A percentile compares a stretch with the other conserved stretches of the same genome.
Evolutionary conservation across 352 stramenopile genomes (phyloP).

Genomic region (Pythium insidiosum): DNA sequence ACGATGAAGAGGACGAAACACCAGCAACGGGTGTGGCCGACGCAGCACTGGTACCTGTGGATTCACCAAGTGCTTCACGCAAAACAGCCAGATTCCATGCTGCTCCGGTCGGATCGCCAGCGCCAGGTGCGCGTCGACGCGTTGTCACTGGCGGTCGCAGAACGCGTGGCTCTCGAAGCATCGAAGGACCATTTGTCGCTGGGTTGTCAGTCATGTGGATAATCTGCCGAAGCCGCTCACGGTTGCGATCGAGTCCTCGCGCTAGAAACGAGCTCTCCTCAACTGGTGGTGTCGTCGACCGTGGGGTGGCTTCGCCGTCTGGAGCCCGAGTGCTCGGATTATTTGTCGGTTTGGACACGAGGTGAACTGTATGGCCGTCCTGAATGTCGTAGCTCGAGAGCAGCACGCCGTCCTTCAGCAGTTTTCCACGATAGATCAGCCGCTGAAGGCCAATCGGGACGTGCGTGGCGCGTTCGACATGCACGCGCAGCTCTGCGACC

Average conservation of each 20-base stretch:
- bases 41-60: too few relatives aligned
- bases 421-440: conserved; percentile 89
- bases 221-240: conserved; percentile 14
- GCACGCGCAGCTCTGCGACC: conserved; percentile 53
- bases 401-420: conserved; percentile 71
- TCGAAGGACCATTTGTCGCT: not conserved
- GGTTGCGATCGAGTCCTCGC: conserved; percentile 9
- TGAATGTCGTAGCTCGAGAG: conserved; percentile 85
- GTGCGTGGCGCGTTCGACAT: conserved; percentile 43
- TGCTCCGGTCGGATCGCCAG: conserved; percentile 19
- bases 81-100: conserved; percentile 61
- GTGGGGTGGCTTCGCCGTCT: not conserved
- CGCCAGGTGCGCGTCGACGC: conserved; percentile 11
- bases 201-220: conserved; percentile 5
- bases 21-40: too few relatives aligned
- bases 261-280: conserved; percentile 4
- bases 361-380: conserved; percentile 88
- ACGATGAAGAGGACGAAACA: too few relatives aligned
- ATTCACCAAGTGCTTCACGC: conserved; percentile 41
- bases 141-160: conserved; percentile 3
- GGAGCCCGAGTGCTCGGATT: not conserved
- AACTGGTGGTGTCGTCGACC: not conserved
- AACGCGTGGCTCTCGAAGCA: conserved; percentile 9
- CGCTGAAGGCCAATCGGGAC: conserved; percentile 65
- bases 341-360: conserved; percentile 59